These are phyloP conservation scores for Halenospora varia DNA, from an alignment of 495 filamentous ascomycete species.

Conservation along the genomic window DNA sequence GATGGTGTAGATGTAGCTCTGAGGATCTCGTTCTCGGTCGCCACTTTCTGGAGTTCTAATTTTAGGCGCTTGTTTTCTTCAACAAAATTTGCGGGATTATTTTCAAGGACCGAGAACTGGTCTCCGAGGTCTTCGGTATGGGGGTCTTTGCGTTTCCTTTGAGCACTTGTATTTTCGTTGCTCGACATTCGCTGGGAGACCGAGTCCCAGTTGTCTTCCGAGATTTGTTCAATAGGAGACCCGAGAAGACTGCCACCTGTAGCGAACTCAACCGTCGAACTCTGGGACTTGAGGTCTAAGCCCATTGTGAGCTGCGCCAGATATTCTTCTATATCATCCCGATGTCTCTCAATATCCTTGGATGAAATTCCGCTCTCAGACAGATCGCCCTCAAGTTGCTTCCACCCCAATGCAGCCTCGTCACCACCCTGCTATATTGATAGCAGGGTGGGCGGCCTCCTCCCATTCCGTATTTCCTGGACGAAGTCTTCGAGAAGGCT, in stretches of 20 bases:
- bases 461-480: slow-evolving; percentile 1
- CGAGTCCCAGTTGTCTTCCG: background rate
- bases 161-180: too few relatives aligned
- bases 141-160: too few relatives aligned
- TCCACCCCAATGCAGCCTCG: background rate
- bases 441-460: slow-evolving; percentile 1
- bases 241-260: background rate
- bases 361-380: background rate
- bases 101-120: too few relatives aligned
- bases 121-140: too few relatives aligned
- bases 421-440: background rate
- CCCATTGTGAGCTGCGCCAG: background rate
- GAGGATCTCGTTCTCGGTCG: too few relatives aligned
- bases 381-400: background rate
- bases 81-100: too few relatives aligned
- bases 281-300: background rate
- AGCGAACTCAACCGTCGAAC: background rate
- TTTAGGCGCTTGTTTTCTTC: too few relatives aligned
- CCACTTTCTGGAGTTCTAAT: too few relatives aligned
- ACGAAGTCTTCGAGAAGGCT: slow-evolving; percentile 9
- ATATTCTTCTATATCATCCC: background rate
- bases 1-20: too few relatives aligned
- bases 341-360: background rate
- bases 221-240: background rate
- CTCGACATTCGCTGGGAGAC: background rate